Conservation (phyloP, 2,329 filamentous ascomycete genomes). For the Beauveria medogensis region DNA sequence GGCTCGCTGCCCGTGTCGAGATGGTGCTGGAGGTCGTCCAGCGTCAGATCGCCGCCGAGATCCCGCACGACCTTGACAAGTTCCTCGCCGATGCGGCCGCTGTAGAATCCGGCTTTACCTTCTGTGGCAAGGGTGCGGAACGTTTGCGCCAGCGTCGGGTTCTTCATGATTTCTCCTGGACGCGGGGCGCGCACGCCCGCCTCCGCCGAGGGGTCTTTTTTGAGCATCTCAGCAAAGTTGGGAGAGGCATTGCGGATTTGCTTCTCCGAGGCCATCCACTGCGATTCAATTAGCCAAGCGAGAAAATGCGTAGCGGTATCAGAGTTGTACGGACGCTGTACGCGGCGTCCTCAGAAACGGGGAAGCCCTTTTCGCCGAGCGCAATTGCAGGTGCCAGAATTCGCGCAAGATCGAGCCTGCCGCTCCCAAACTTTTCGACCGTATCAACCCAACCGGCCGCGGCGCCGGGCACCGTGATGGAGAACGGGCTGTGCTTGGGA, state of each 20-base stretch:
- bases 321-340: slow-evolving; percentile 46
- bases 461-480: slow-evolving; percentile 82
- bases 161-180: slow-evolving; percentile 83
- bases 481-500: slow-evolving; percentile 67
- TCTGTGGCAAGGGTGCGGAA: slow-evolving; percentile 71
- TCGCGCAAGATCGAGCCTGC: slow-evolving; percentile 67
- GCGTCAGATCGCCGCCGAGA: slow-evolving; percentile 67
- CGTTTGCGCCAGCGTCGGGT: slow-evolving; percentile 70
- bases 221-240: slow-evolving; percentile 82
- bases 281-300: neutral
- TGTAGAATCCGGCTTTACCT: slow-evolving; percentile 87
- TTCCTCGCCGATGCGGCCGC: slow-evolving; percentile 71
- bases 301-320: neutral
- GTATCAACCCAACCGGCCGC: slow-evolving; percentile 91
- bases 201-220: slow-evolving; percentile 58
- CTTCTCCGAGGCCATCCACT: slow-evolving; percentile 67
- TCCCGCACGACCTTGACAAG: slow-evolving; percentile 70
- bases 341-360: slow-evolving; percentile 73
- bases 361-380: slow-evolving; percentile 80
- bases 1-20: slow-evolving; percentile 60
- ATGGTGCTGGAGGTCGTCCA: slow-evolving; percentile 76
- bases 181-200: slow-evolving; percentile 67
- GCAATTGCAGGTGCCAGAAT: slow-evolving; percentile 77
- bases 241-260: slow-evolving; percentile 66
- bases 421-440: slow-evolving; percentile 81